Conservation (phyloP, 1,284 basidiomycete species). For the Gomphus bonarii region DNA sequence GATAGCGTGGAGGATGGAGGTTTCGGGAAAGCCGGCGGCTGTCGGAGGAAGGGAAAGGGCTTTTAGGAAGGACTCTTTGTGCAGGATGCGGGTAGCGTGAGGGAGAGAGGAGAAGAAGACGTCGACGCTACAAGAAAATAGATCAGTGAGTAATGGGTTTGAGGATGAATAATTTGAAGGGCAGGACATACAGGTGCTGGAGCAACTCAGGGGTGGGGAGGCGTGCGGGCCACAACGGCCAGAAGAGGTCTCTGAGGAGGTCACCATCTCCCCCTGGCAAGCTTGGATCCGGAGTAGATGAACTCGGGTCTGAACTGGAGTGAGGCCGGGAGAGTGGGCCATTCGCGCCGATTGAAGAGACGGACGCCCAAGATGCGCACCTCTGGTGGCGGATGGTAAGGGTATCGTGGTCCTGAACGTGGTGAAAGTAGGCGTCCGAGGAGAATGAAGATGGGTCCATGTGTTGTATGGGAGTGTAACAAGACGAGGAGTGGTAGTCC, state of each 20-base stretch:
- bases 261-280: background rate
- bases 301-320: background rate
- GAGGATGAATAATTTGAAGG: too few relatives aligned
- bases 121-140: conserved; percentile 38
- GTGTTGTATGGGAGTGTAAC: background rate
- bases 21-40: conserved; percentile 61
- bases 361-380: conserved; percentile 11
- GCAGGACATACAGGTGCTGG: conserved; percentile 46
- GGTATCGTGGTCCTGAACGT: background rate
- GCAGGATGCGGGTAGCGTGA: conserved; percentile 55
- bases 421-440: background rate
- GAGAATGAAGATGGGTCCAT: background rate
- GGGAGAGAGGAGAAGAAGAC: conserved; percentile 66
- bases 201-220: conserved; percentile 50
- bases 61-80: conserved; percentile 52
- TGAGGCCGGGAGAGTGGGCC: background rate
- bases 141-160: background rate
- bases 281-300: background rate
- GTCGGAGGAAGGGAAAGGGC: conserved; percentile 50
- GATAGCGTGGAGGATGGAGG: conserved; percentile 62
- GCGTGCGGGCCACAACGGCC: conserved; percentile 52
- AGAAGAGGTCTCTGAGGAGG: conserved; percentile 29
- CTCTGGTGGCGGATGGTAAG: background rate
- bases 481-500: background rate
- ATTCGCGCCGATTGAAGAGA: conserved; percentile 8